Evolutionary conservation across 2,329 filamentous ascomycete species (phyloP).

Genomic region (Simplicillium aogashimaense): DNA sequence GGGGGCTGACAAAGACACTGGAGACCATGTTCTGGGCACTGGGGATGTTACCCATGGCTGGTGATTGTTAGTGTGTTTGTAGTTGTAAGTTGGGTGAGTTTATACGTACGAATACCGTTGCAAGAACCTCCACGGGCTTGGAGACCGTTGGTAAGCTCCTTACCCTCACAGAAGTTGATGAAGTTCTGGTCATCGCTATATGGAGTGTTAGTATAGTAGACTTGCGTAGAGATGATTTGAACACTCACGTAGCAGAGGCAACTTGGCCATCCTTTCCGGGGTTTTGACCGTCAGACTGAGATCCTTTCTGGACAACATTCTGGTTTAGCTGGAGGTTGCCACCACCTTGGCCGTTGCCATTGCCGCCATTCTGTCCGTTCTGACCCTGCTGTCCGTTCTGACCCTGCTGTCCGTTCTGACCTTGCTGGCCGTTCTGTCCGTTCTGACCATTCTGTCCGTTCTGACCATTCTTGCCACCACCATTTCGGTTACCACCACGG

Average conservation of each 20-base stretch:
- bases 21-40: slow-evolving; percentile 46
- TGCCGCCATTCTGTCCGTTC: slow-evolving; percentile 13
- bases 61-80: slow-evolving; percentile 7
- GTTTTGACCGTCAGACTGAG: slow-evolving; percentile 35
- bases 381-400: slow-evolving; percentile 12
- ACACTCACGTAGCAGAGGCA: slow-evolving; percentile 39
- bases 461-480: slow-evolving; percentile 9
- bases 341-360: slow-evolving; percentile 14
- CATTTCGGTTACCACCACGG: slow-evolving; percentile 10
- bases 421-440: slow-evolving; percentile 12
- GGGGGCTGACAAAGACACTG: slow-evolving; percentile 40
- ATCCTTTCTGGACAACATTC: slow-evolving; percentile 39
- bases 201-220: slow-evolving; percentile 10
- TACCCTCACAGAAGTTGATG: slow-evolving; percentile 50
- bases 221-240: background rate
- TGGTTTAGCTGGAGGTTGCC: slow-evolving; percentile 25
- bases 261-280: slow-evolving; percentile 35
- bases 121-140: slow-evolving; percentile 51
- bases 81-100: background rate
- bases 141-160: slow-evolving; percentile 49
- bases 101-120: slow-evolving; percentile 49
- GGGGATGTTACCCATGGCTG: slow-evolving; percentile 52
- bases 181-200: slow-evolving; percentile 49
- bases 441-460: slow-evolving; percentile 15
- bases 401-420: slow-evolving; percentile 9